Conservation (phyloP, 179 eudicot species). For the Heliamphora pulchella region DNA sequence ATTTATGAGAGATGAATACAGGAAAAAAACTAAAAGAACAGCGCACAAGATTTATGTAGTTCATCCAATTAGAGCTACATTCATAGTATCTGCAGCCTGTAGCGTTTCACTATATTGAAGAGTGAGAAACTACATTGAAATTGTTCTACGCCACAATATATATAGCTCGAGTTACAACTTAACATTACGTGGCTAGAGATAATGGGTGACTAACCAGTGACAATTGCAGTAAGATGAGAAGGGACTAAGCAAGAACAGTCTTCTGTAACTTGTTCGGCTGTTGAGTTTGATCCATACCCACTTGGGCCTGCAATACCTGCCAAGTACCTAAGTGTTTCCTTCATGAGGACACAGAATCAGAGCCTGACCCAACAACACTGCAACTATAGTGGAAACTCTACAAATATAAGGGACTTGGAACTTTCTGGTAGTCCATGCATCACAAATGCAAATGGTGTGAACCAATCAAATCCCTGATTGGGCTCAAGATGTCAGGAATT, state of each 20-base stretch:
- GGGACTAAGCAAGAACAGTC: constrained; percentile 30
- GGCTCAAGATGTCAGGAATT: not conserved
- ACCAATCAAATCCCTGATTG: constrained; percentile 3
- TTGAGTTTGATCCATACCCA: constrained; percentile 91
- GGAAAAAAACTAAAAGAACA: no score
- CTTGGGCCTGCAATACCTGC: constrained; percentile 80
- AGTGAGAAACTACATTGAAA: no score
- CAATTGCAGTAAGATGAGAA: constrained; percentile 63
- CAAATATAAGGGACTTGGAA: constrained; percentile 5
- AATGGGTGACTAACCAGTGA: constrained; percentile 51
- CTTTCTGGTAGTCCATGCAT: constrained; percentile 23
- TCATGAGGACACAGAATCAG: constrained; percentile 34
- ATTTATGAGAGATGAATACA: no score
- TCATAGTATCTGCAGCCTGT: no score
- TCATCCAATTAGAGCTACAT: no score
- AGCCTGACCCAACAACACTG: constrained; percentile 15
- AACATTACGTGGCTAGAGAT: not conserved
- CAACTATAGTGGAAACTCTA: constrained; percentile 14
- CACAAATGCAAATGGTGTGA: not conserved
- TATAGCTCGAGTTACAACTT: no score
- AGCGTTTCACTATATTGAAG: no score
- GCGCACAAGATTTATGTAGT: no score
- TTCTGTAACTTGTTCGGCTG: constrained; percentile 69
- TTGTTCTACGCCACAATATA: no score
- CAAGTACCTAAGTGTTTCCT: constrained; percentile 63